phyloP scores from a whole-genome alignment of 495 filamentous ascomycete genomes.

The Daldinia grandis region DNA sequence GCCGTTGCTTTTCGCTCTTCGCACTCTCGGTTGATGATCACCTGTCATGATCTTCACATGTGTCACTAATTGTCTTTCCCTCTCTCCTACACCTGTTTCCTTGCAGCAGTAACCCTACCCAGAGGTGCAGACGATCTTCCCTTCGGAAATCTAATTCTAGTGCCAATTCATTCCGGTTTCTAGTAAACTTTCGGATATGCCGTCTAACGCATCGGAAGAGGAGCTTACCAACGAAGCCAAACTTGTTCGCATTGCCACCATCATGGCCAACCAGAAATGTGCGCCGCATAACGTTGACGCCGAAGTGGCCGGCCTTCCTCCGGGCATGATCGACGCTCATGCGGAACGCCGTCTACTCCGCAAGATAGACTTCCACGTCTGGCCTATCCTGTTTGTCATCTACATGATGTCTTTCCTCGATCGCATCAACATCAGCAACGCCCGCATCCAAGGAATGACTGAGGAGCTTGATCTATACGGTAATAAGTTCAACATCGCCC shows the following conservation, averaged over 20 bases:
- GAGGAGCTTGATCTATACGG: slow-evolving; percentile 65
- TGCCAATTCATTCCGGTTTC: not conserved
- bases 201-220: slow-evolving; percentile 25
- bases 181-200: slow-evolving; percentile 18
- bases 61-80: slow-evolving; percentile 11
- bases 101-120: not conserved
- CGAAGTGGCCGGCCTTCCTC: not conserved
- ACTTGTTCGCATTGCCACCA: not conserved
- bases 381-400: slow-evolving; percentile 54
- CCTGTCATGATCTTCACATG: slow-evolving; percentile 1
- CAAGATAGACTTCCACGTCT: slow-evolving; percentile 51
- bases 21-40: not conserved
- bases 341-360: slow-evolving; percentile 45
- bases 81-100: not conserved
- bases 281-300: not conserved
- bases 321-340: slow-evolving; percentile 28
- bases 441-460: slow-evolving; percentile 66
- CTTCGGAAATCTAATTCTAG: not conserved
- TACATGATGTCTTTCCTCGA: slow-evolving; percentile 59
- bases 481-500: slow-evolving; percentile 67
- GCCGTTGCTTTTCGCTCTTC: not conserved
- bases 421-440: slow-evolving; percentile 71
- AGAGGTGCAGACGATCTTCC: not conserved
- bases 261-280: slow-evolving; percentile 19
- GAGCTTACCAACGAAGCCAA: slow-evolving; percentile 12